A percentile compares a stretch with the other conserved stretches of the same genome.
Evolutionary conservation across 257 asterid species (phyloP).

Genomic region (Nicotiana attenuata): DNA sequence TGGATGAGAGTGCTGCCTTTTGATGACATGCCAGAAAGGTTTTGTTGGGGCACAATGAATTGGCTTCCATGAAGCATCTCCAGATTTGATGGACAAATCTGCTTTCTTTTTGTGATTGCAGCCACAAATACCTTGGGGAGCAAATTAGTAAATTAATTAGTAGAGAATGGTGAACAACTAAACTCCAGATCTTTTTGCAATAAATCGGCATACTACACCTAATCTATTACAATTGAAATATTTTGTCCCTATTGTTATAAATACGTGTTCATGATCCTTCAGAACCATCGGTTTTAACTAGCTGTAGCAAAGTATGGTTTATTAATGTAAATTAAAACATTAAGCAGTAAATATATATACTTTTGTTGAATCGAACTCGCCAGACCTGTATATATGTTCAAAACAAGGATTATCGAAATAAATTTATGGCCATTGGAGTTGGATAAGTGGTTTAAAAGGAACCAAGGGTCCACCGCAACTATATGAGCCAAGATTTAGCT

Average conservation of each 20-base stretch:
- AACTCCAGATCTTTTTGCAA: not conserved
- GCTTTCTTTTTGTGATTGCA: constrained; percentile 68
- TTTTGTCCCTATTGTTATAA: too few species aligned
- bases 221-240: too few species aligned
- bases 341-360: not conserved
- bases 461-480: not conserved
- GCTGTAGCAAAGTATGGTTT: not conserved
- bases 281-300: not conserved
- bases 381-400: not conserved
- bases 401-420: not conserved
- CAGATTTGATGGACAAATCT: constrained; percentile 54
- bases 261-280: too few species aligned
- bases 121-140: constrained; percentile 51
- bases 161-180: not conserved
- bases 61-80: constrained; percentile 45
- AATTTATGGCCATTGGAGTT: not conserved
- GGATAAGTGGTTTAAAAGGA: not conserved
- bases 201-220: too few species aligned
- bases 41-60: constrained; percentile 5
- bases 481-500: not conserved
- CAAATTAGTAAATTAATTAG: not conserved
- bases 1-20: constrained; percentile 39
- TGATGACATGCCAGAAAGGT: constrained; percentile 6
- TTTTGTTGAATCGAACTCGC: not conserved
- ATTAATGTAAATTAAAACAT: not conserved